phyloP scores from a whole-genome alignment of 192 early-diverging fungal species.

The Coemansia sp. region DNA sequence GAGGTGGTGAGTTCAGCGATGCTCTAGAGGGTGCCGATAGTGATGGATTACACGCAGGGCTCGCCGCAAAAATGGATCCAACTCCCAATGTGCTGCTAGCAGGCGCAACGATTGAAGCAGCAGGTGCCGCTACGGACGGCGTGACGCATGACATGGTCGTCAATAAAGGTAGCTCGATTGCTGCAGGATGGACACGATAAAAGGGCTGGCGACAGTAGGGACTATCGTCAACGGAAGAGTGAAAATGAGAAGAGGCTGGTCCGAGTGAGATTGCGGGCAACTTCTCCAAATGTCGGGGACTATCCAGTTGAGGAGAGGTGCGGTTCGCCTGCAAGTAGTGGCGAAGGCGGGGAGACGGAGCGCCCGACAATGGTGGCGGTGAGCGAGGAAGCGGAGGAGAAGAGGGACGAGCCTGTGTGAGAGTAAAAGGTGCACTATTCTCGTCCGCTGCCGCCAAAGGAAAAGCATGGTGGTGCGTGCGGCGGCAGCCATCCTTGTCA shows the following conservation, averaged over 20 bases:
- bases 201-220: not conserved
- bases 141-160: not conserved
- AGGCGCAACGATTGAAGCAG: not conserved
- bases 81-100: not conserved
- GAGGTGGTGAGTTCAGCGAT: slow-evolving; percentile 5
- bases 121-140: not conserved
- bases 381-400: not conserved
- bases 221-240: no score
- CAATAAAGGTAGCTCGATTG: not conserved
- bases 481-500: slow-evolving; percentile 3
- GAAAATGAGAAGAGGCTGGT: not conserved
- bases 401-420: not conserved
- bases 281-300: slow-evolving; percentile 2
- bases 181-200: not conserved
- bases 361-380: not conserved
- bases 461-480: not conserved
- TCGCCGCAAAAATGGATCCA: slow-evolving; percentile 8
- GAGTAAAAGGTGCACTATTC: slow-evolving; percentile 11
- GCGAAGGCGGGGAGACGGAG: slow-evolving; percentile 4
- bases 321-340: not conserved
- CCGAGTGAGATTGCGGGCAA: not conserved
- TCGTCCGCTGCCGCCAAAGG: slow-evolving; percentile 5
- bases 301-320: slow-evolving; percentile 6
- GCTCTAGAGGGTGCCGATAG: not conserved
- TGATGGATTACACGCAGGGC: slow-evolving; percentile 8